Base-by-base conservation (phyloP, 768 basidiomycete species). In the Suillus ampliporus region DNA sequence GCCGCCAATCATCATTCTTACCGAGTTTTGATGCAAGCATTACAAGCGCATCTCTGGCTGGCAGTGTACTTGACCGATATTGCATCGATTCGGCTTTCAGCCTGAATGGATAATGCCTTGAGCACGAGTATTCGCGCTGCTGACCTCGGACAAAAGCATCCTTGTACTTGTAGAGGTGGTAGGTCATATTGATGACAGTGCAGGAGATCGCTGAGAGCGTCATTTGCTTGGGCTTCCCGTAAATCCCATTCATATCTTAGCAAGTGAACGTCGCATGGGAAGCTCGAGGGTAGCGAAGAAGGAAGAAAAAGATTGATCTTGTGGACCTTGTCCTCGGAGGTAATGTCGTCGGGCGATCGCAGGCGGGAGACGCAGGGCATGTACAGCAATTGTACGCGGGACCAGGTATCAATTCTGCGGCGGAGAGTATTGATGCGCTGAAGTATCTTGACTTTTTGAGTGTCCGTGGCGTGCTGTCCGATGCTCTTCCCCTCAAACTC, bases 101-200 rank as follows among this genome's bases (percentile, higher is more conserved):
- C 52, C n/a, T 0, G 10, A 31, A 14, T 28, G 28, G 0, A 53
- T 53, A 19, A 53, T 37, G 4, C 52, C 26, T 8, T 37, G 28
- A 11, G 52, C 28, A 31, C 1, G 14, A 31, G 52, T 53, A 6
- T 53, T 53, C 5, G n/a, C 2, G 7, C n/a, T 3, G 26, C 21
- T 53, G 52, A 53, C 52, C 37, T 31, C 13, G 14, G 6, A 53
- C 21, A 14, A 53, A 53, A 9, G 31, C 4, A 4, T 53, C 14
- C 52, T 53, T 53, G 52, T 31, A 53, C 19, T 37, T 37, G 31
- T 37, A 53, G 17, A 53, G 52, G 52, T 53, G 52, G 52, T 31
- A 53, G 52, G 52, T 28, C 52, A 31, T 37, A 17, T 37, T 53
- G 31, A 53, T 53, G 37, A 53, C 31, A 31, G 37, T 14, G 26